Conservation (phyloP, 2,329 filamentous ascomycete species). For the Neurospora sp. region DNA sequence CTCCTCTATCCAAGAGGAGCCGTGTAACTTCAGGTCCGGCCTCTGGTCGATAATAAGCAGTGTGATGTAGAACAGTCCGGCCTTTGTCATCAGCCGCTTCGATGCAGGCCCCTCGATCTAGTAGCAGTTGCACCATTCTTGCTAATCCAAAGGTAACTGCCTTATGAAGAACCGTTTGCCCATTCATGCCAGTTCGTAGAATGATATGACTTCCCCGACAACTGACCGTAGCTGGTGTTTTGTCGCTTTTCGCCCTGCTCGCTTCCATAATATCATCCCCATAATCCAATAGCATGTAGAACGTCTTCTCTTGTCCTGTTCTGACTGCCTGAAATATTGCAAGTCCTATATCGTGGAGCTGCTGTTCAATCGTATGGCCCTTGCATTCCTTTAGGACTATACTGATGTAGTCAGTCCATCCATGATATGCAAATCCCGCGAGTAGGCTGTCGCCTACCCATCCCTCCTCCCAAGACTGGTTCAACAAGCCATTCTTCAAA, state of each 20-base stretch:
- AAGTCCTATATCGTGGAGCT: background rate
- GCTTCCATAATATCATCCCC: background rate
- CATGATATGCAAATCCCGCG: background rate
- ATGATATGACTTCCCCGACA: background rate
- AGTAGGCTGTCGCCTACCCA: background rate
- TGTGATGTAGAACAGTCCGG: no score
- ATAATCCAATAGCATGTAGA: background rate
- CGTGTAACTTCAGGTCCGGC: no score
- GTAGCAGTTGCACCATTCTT: background rate
- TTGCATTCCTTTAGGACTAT: background rate
- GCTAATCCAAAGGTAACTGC: no score
- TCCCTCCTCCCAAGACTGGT: background rate
- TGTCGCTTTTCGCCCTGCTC: background rate
- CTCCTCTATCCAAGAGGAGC: no score
- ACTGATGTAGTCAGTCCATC: accelerated
- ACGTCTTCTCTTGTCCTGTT: background rate
- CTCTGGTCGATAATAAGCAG: no score
- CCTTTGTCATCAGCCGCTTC: background rate
- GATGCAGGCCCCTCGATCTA: background rate
- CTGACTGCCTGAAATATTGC: background rate
- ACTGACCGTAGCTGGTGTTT: background rate
- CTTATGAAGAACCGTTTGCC: no score
- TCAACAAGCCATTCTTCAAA: background rate
- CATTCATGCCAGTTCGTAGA: no score
- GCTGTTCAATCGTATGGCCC: background rate